Evolutionary conservation across 371 early-diverging fungal species (phyloP).

Genomic region (Dichotomocladium elegans): DNA sequence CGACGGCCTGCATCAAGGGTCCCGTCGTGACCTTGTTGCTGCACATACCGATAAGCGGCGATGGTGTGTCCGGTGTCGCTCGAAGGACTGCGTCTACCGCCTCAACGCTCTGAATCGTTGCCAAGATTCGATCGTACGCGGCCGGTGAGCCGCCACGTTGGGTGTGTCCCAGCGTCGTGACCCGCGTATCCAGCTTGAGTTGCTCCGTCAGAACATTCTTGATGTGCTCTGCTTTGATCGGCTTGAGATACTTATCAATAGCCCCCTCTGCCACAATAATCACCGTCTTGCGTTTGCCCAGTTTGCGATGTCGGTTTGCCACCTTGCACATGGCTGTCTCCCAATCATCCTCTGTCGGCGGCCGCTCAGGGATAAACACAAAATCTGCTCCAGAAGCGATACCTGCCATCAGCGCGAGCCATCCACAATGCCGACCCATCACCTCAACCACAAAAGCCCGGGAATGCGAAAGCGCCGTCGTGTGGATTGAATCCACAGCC

Average conservation of each 20-base stretch:
- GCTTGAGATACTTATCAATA: conserved; percentile 80
- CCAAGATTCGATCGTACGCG: conserved; percentile 86
- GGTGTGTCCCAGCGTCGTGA: conserved; percentile 94
- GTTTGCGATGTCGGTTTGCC: conserved; percentile 47
- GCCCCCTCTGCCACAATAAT: conserved; percentile 98
- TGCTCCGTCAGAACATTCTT: conserved; percentile 74
- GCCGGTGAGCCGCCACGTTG: conserved; percentile 97
- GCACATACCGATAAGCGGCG: conserved; percentile 86
- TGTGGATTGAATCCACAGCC: conserved; percentile 89
- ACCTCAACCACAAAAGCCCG: conserved; percentile 99
- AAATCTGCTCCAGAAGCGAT: conserved; percentile 93
- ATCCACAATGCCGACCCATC: conserved; percentile 99
- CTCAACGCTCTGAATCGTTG: conserved; percentile 86
- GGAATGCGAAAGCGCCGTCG: conserved; percentile 95
- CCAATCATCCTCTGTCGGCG: conserved; percentile 79
- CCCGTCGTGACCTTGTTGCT: conserved; percentile 75
- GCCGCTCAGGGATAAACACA: conserved; percentile 95
- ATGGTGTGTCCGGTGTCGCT: conserved; percentile 74
- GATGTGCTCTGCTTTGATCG: conserved; percentile 84
- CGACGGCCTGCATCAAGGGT: conserved; percentile 90
- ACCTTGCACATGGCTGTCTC: conserved; percentile 69
- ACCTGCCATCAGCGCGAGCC: conserved; percentile 97
- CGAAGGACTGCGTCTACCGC: conserved; percentile 88
- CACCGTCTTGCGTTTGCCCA: conserved; percentile 86
- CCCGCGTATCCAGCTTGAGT: conserved; percentile 86